Base-by-base conservation (phyloP, 768 basidiomycete genomes). In the Kwoniella sp. region DNA sequence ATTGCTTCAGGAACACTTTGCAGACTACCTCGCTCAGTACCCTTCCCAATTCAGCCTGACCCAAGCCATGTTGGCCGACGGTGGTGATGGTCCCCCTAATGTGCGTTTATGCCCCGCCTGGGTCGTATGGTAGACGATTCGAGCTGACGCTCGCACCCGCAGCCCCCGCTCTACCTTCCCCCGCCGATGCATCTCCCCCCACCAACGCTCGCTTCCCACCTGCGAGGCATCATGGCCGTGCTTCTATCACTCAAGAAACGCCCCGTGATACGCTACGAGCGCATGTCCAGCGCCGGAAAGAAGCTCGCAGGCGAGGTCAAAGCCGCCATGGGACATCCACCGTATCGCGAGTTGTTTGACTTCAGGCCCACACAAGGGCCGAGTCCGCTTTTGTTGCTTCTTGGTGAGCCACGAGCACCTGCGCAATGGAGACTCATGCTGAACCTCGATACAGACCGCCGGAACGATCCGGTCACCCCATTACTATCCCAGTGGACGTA, bases 401-500 rank as follows among this genome's bases (percentile, higher is more conserved):
- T 99, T 49, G 74, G 74, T 74, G 45, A 54, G 70, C 56, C 15
- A 10, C 9, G 19, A 41, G 8, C 17, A 23, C 22, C 17, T n/a
- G n/a, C n/a, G n/a, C n/a, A n/a, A n/a, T n/a, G 20, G 31, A 38
- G 28, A 44, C 32, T 9, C 14, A 7, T 23, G 28, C 26, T 45
- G 29, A 38, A 4, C 15, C n/a, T 46, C n/a, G 11, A 12, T 31
- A 7, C 42, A 75, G 95, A 99, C 76, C 82, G 95, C 57, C 79
- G 93, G 58, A 96, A 95, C 74, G 95, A 99, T 67, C 95, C 95
- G 2, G 89, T 98, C 5, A 98, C 95, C 0, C 95, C 95, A 3
- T 76, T 98, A 31, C 79, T 98, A 26, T 89, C 89, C 2, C 95
- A 96, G 74, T 98, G 95, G 95, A 98, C 95, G 22, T 98, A 98